Base-by-base conservation (phyloP, 176 grass and related monocot genomes). In the Bromus sterilis region DNA sequence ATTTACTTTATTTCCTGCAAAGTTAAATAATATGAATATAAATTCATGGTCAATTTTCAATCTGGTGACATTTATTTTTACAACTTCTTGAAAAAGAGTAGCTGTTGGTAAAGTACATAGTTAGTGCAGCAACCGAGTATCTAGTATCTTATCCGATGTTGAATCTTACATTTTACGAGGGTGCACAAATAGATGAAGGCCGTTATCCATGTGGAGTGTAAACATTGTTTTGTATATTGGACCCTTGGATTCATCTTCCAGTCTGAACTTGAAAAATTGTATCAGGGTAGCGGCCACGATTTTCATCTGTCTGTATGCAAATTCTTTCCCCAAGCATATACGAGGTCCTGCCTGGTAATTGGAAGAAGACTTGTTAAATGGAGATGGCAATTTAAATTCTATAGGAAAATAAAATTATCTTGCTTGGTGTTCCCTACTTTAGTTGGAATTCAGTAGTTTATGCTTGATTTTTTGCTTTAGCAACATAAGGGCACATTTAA, bases 281-380 rank as follows among this genome's bases (percentile, higher is more conserved):
- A 92, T 67, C 20, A 92, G 87, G 41, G 80, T 65, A 1, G 87
- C 87, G 9, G 89, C 84, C 13, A 89, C 87, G 29, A 85, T 68
- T 69, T 94, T 94, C 89, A 94, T 89, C 68, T 92, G 92, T 53
- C 81, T 76, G 32, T 87, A 92, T 7, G 92, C 89, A 57, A 94
- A 91, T 6, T 94, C 89, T 25, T 92, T 92, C 5, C 84, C 92
- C 42, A 87, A n/a, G 41, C 92, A 92, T 5, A 92, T 92, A 74
- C 87, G 84, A 68, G 86, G 92, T 3, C 89, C 89, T 1, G 89
- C 89, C 92, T 90, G 46, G 24, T 62, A 6, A 79, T 65, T 23
- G 21, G 25, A 24, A 53, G 29, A 33, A 34, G 20, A 26, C 2
- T 37, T 11, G 21, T 39, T 2, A 67, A 67, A 39, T 67, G 64